Evolutionary conservation across 148 eudicot species (phyloP).

Genomic region (Rhododendron henanense): DNA sequence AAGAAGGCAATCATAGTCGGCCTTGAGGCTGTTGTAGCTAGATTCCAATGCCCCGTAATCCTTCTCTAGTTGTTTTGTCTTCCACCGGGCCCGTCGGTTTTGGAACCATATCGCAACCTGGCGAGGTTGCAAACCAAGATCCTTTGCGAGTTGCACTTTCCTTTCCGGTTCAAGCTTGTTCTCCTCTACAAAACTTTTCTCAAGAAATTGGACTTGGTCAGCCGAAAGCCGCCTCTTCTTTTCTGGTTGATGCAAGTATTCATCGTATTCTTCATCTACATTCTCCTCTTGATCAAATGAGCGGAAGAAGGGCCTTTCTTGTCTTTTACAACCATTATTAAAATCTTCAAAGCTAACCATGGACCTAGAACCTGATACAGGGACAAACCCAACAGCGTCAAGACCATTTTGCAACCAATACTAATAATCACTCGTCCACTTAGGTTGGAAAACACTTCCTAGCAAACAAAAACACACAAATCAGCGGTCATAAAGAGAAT

Average conservation of each 20-base stretch:
- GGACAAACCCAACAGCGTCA: neutral
- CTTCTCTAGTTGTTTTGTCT: slow-evolving; percentile 68
- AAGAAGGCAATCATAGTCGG: slow-evolving; percentile 57
- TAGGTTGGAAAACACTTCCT: neutral
- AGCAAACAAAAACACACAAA: neutral
- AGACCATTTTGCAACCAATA: neutral
- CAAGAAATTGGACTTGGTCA: slow-evolving; percentile 72
- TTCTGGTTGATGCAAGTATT: slow-evolving; percentile 61
- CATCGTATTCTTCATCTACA: slow-evolving; percentile 58
- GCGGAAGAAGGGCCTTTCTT: slow-evolving; percentile 40
- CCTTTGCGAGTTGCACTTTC: slow-evolving; percentile 79
- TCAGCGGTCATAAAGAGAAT: neutral
- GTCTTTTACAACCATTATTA: slow-evolving; percentile 33
- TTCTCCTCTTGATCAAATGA: slow-evolving; percentile 59
- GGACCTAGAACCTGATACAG: slow-evolving; percentile 53
- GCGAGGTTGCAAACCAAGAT: slow-evolving; percentile 81
- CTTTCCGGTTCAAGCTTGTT: slow-evolving; percentile 87
- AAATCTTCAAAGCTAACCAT: slow-evolving; percentile 72
- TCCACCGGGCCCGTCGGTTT: slow-evolving; percentile 86
- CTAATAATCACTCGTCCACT: neutral
- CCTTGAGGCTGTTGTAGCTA: slow-evolving; percentile 50
- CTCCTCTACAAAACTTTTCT: slow-evolving; percentile 66
- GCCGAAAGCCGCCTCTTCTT: slow-evolving; percentile 71
- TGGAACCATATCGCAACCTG: slow-evolving; percentile 93
- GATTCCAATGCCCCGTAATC: slow-evolving; percentile 62